Evolutionary conservation across 2,329 filamentous ascomycete species (phyloP).

Genomic region (Fusarium sarcochroum): DNA sequence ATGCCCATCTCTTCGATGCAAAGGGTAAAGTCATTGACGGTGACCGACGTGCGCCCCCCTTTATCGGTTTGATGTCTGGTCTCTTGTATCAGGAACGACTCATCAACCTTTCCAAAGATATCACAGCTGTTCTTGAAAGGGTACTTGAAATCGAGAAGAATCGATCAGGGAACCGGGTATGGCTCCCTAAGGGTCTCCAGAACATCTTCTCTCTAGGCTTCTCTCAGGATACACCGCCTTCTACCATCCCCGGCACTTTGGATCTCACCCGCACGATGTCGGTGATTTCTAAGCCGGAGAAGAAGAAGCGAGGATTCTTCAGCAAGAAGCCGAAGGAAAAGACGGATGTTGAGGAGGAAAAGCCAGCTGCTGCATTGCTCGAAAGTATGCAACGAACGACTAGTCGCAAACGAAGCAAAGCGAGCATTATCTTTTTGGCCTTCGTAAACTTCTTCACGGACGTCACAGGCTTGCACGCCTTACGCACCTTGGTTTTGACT

Average conservation of each 20-base stretch:
- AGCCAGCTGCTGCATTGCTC: conserved; percentile 2
- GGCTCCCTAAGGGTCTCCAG: conserved; percentile 19
- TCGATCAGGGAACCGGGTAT: conserved; percentile 5
- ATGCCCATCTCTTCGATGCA: conserved; percentile 17
- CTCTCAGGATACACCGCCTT: conserved; percentile 24
- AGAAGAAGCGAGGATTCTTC: conserved; percentile 14
- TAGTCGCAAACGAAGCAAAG: conserved; percentile 12
- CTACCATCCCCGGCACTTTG: not conserved
- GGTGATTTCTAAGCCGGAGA: conserved; percentile 10
- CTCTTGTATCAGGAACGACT: conserved; percentile 18
- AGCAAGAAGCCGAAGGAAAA: conserved; percentile 10
- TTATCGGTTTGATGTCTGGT: conserved; percentile 22
- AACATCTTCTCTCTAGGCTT: conserved; percentile 7
- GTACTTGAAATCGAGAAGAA: conserved; percentile 11
- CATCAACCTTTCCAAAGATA: conserved; percentile 15
- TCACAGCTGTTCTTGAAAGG: conserved; percentile 1
- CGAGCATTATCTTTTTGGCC: conserved; percentile 8
- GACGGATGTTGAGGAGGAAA: not conserved
- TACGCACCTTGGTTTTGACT: conserved; percentile 10
- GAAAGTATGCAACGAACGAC: conserved; percentile 20
- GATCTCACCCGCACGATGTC: conserved; percentile 22
- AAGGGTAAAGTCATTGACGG: conserved; percentile 15
- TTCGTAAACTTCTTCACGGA: conserved; percentile 21
- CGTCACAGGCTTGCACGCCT: conserved; percentile 14
- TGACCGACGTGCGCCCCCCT: conserved; percentile 8